Conservation (phyloP, 306 rosid genomes). For the Ormosia semicastrata region DNA sequence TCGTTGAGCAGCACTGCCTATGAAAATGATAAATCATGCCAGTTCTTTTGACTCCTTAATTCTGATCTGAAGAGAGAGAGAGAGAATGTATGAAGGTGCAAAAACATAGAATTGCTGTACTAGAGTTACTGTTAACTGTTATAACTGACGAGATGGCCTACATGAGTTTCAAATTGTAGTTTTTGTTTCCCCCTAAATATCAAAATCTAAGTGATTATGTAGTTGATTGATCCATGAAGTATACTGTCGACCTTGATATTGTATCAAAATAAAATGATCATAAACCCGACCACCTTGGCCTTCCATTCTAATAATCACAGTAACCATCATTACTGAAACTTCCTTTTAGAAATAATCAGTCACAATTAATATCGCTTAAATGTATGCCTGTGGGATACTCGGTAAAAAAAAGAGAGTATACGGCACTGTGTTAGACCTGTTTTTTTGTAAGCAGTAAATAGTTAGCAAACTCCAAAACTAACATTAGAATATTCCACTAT, state of each 20-base stretch:
- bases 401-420: too few species aligned
- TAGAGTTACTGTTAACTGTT: neutral
- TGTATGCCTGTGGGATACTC: neutral
- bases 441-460: neutral
- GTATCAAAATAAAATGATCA: neutral
- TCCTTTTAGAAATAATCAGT: neutral
- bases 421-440: neutral
- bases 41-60: neutral
- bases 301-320: neutral
- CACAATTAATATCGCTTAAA: neutral
- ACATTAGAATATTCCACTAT: neutral
- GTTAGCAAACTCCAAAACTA: constrained; percentile 2
- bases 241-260: neutral
- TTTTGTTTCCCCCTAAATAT: neutral
- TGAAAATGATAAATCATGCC: neutral
- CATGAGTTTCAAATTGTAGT: neutral
- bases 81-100: neutral
- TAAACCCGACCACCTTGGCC: neutral
- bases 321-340: neutral
- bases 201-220: neutral
- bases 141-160: too few species aligned
- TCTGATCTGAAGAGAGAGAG: neutral
- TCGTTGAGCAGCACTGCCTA: neutral
- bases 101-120: neutral
- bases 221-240: neutral